Base-by-base conservation (phyloP, 169 alveolate genomes). In the Eimeria mitis region DNA sequence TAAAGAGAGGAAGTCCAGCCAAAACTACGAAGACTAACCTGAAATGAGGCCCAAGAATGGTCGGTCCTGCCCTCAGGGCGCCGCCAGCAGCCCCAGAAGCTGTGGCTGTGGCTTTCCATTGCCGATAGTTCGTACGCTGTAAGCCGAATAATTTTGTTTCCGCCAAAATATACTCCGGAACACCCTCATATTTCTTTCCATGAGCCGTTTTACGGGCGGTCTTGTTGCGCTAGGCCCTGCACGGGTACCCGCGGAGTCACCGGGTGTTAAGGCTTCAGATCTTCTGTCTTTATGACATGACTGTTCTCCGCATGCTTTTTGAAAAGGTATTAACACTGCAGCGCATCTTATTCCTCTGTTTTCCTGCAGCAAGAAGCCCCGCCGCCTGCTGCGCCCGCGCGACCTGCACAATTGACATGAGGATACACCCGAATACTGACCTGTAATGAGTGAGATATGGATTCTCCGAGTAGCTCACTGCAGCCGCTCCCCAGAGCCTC, bases 401-500 rank as follows among this genome's bases (percentile, higher is more conserved):
- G 83, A 73, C 19, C 31, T 21, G 54, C 83, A 54, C 54, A 40
- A 40, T 34, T 34, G 52, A 40, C 19, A 73, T 73, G 83, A 37
- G 56, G n/a, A 34, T 19, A 34, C 83, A 73, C 54, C 54, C 13
- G 54, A 73, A 73, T 73, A 31, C 31, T 73, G 83, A 34, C 56
- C 37, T 19, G 4, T 16, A 25, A 71, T 49, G 31, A 59, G 52
- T n/a, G 59, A 37, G 71, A 84, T 56, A 87, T 87, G 94, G 94
- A 61, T 47, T 28, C 63, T 59, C n/a, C 83, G 63, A 65, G 52
- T 65, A 49, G 37, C 31, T n/a, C 37, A 9, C 68, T 61, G 28
- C 81, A 40, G 31, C 37, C 83, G 37, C 81, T 87, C 52, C 83
- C 83, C 65, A 87, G 70, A 47, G 94, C 94, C 31, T 61, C 94